Percentiles rank a stretch among this genome's conserved stretches.
phyloP scores from a whole-genome alignment of 192 early-diverging fungal genomes.

The Lobosporangium transversale region DNA sequence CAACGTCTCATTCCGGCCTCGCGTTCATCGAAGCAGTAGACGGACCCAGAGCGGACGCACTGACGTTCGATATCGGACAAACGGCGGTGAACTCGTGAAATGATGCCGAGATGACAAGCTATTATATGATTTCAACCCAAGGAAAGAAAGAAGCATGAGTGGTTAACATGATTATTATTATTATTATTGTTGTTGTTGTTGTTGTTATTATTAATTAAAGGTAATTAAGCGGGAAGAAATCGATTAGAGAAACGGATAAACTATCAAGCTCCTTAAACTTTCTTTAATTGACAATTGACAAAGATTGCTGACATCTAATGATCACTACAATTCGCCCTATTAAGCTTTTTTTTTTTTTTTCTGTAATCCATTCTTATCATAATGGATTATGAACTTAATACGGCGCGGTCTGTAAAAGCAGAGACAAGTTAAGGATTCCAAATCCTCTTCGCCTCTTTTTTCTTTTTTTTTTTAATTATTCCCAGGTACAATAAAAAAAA shows the following conservation, averaged over 20 bases:
- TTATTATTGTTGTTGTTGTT: background rate
- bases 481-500: too few species aligned
- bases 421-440: too few species aligned
- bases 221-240: too few species aligned
- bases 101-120: conserved; percentile 80
- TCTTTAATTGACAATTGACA: too few species aligned
- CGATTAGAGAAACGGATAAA: too few species aligned
- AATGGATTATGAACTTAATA: too few species aligned
- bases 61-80: conserved; percentile 85
- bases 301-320: too few species aligned
- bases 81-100: conserved; percentile 81
- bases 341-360: background rate
- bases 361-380: background rate
- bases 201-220: background rate
- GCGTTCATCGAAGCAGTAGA: conserved; percentile 93
- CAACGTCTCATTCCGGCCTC: conserved; percentile 93
- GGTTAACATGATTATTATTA: background rate
- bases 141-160: background rate
- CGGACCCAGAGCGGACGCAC: conserved; percentile 83
- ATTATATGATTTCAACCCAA: conserved; percentile 4
- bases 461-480: too few species aligned
- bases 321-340: background rate
- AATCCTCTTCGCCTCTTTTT: too few species aligned
- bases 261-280: too few species aligned
- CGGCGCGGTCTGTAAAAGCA: too few species aligned